Evolutionary conservation across 495 filamentous ascomycete genomes (phyloP), one percentile per base, ranked within the genome.

Genomic region (Pseudotulostoma volvatum): DNA sequence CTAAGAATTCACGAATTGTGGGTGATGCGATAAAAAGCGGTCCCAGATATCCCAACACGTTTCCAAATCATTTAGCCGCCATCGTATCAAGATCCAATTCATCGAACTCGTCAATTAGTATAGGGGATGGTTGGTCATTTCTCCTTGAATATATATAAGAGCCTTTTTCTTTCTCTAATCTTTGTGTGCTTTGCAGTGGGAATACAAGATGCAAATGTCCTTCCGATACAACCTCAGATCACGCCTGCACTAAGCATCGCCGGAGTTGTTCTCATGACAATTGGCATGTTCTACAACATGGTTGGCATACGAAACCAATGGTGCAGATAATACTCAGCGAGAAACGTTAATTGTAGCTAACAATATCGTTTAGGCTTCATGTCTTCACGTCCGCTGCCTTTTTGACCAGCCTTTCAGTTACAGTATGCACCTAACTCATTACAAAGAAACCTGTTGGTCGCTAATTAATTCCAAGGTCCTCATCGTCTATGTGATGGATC

Each of bases 401-500:
- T 48, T 58, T 93, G 9, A 66, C 71, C 11, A 73, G 74, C 44
- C 59, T 95, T 19, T 73, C 80, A 9, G 78, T 87, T 4, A 77
- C 79, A 0, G 82, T 73, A 38, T 44, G 66, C 57, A 14, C n/a
- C 16, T 37, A 15, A 11, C 17, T 31, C 33, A 18, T 19, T 30
- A 9, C 16, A 37, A n/a, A 39, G 14, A 14, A 13, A 3, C 14
- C 5, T 4, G 3, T 8, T 19, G 11, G 2, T 9, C 0, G 14
- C 36, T 34, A 31, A 42, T 18, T 4, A 13, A 7, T 7, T 31
- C 35, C 9, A 31, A 73, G 67, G 69, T 93, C 15, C 59, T 96
- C 7, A 87, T 96, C 43, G 56, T 90, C 33, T 96, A 95, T 50
- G 80, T 95, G 34, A 90, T 88, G 79, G 77, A 67, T 36, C 79